These are phyloP conservation scores for Stentor roeselii DNA, from an alignment of 73 alveolate genomes.

Conservation along the genomic window DNA sequence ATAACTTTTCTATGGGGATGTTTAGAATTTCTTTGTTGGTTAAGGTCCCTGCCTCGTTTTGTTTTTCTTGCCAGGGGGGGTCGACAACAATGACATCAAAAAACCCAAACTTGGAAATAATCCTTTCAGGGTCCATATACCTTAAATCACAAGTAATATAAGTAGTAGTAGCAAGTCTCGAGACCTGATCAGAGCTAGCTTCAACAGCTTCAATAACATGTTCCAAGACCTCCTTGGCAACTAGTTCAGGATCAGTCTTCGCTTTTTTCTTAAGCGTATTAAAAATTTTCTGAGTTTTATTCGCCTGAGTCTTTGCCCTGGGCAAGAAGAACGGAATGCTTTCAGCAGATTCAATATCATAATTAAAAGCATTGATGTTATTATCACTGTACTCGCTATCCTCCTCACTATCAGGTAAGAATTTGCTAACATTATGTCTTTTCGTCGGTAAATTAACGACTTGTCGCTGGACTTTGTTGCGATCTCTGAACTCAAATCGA, in stretches of 20 bases:
- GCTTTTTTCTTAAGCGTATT: background rate
- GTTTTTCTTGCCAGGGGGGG: conserved; percentile 92
- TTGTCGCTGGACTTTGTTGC: conserved; percentile 10
- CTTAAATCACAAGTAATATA: conserved; percentile 77
- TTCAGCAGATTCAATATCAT: background rate
- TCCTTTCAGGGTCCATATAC: conserved; percentile 65
- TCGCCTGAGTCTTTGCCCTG: conserved; percentile 27
- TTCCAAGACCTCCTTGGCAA: background rate
- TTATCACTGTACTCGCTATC: background rate
- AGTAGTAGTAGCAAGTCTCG: background rate
- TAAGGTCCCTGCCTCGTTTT: conserved; percentile 75
- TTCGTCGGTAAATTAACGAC: background rate
- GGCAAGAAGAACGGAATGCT: conserved; percentile 8
- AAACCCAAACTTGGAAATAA: conserved; percentile 64
- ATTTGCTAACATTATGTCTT: background rate
- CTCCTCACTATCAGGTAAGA: background rate
- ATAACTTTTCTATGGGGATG: conserved; percentile 63
- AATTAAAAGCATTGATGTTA: background rate
- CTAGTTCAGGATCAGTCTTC: background rate
- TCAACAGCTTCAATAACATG: background rate
- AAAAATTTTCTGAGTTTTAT: background rate
- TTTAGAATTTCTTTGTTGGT: conserved; percentile 77
- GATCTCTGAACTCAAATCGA: conserved; percentile 24
- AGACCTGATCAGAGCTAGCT: background rate
- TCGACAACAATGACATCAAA: conserved; percentile 79